Conservation (phyloP, 2,329 filamentous ascomycete species). For the Helicocarpus griseus region DNA sequence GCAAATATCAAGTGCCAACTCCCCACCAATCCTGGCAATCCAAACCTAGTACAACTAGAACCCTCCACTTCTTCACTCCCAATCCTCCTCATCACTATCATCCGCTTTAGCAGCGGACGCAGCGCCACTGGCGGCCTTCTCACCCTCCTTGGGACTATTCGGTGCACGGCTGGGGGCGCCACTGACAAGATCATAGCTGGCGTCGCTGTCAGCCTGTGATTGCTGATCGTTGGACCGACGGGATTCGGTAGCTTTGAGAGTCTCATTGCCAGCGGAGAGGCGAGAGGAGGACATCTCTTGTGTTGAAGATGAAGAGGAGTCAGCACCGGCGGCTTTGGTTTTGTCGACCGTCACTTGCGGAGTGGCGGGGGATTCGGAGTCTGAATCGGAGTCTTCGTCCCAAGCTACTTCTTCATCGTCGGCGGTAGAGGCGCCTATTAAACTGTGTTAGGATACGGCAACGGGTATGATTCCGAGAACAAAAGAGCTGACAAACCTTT, state of each 20-base stretch:
- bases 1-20: no score
- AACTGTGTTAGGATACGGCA: constrained; percentile 1
- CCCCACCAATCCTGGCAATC: no score
- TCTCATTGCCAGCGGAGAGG: constrained; percentile 27
- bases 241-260: constrained; percentile 54
- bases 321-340: constrained; percentile 20
- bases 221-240: constrained; percentile 76
- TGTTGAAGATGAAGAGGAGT: constrained; percentile 16
- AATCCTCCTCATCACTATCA: constrained; percentile 65
- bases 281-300: constrained; percentile 21
- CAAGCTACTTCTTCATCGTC: constrained; percentile 60
- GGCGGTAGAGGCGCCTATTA: constrained; percentile 26
- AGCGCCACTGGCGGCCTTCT: constrained; percentile 40
- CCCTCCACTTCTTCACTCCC: constrained; percentile 47
- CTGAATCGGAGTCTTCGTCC: constrained; percentile 62
- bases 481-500: constrained; percentile 55
- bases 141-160: constrained; percentile 49
- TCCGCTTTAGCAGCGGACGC: constrained; percentile 37
- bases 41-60: neutral
- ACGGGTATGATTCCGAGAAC: neutral
- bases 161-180: constrained; percentile 70
- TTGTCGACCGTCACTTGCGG: constrained; percentile 33
- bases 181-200: constrained; percentile 90
- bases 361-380: constrained; percentile 34
- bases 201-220: constrained; percentile 85